Evolutionary conservation across 1,139 yeast genomes (phyloP), one percentile per base, ranked within the genome.

Genomic region (Pichia sp.): DNA sequence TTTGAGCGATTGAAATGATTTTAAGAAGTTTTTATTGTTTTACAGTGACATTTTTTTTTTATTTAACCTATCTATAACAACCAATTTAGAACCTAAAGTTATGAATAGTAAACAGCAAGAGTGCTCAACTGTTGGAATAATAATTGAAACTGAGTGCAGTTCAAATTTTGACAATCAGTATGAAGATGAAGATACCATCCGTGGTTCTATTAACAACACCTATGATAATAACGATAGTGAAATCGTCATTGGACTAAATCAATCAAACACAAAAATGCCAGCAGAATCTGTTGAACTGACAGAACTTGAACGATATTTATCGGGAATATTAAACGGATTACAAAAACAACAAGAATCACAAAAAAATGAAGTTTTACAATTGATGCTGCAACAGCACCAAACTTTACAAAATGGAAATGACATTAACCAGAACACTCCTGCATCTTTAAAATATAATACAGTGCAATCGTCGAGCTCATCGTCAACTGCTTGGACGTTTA

Each of bases 401-500:
- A 47, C 48, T 14, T 11, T 34, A 9, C 50, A 49, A 36, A 18
- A 36, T 36, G 25, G 25, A 14, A 34, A 43, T 8, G 46, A 41
- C 3, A n/a, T 41, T 16, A 27, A 27, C 5, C 44, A 41, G 16
- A 41, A 41, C 10, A 57, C 50, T 27, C 53, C 55, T 46, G 18
- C 51, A 29, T 18, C 41, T 9, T 39, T 48, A n/a, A 13, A 53
- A 25, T 4, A 42, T 18, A 41, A 30, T 39, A 38, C 56, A 30
- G 22, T 52, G 38, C 19, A 53, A 28, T 22, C 52, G 28, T 29
- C 48, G 31, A 51, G 54, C 9, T 44, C 58, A 9, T 25, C 48
- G 25, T 22, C 56, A 13, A 42, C 58, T 8, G 56, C 74, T 22
- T 82, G 88, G 84, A 79, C 87, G 29, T 87, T 87, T 60, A 80